A percentile compares a stretch with the other conserved stretches of the same genome.
These are phyloP conservation scores for Gossypium turneri DNA, from an alignment of 345 rosid species.

Conservation along the genomic window DNA sequence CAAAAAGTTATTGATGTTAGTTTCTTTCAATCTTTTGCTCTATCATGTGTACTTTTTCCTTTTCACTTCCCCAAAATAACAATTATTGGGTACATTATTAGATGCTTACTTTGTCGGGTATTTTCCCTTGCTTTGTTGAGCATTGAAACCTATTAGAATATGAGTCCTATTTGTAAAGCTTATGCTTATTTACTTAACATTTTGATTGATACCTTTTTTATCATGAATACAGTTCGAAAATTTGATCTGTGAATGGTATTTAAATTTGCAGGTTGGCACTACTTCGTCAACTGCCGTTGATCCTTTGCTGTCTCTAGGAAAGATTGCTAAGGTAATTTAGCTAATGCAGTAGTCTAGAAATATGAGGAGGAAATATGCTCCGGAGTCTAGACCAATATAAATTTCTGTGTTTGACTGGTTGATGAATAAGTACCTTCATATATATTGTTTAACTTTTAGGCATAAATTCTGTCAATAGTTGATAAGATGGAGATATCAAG, in stretches of 20 bases:
- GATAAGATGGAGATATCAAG: not conserved
- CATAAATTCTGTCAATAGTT: not conserved
- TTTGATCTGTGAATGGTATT: conserved; percentile 2
- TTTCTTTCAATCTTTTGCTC: not conserved
- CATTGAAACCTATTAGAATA: not conserved
- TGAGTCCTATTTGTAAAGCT: not conserved
- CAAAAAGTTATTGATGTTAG: not conserved
- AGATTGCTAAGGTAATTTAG: conserved; percentile 59
- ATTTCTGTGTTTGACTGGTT: not conserved
- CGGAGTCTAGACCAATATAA: not conserved
- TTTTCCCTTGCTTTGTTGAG: not conserved
- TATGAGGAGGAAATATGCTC: not conserved
- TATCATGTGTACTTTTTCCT: conserved; percentile 8
- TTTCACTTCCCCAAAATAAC: not conserved
- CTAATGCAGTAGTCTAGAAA: not conserved
- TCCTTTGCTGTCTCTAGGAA: conserved; percentile 61
- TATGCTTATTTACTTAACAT: not conserved
- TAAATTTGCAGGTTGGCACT: conserved; percentile 62
- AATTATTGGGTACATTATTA: not conserved
- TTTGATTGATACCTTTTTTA: not conserved
- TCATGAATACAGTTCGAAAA: not conserved
- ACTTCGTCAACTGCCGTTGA: conserved; percentile 88
- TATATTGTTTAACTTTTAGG: not conserved
- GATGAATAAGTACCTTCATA: not conserved
- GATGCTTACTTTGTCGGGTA: conserved; percentile 5